Conservation (phyloP, 1,284 basidiomycete species). For the Ustilago sp. region DNA sequence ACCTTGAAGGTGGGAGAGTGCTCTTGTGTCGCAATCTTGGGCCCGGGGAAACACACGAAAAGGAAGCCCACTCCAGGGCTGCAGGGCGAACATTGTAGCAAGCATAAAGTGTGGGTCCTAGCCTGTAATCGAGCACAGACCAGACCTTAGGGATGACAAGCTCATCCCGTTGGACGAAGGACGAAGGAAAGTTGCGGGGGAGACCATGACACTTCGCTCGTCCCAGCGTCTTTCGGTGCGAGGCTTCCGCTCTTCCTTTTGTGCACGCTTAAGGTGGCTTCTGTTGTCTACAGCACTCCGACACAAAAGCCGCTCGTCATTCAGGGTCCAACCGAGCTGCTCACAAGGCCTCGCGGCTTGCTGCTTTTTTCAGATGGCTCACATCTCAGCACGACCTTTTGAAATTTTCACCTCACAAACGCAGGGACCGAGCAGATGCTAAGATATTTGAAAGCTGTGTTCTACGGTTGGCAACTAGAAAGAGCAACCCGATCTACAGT, state of each 20-base stretch:
- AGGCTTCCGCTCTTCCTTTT: background rate
- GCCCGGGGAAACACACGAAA: conserved; percentile 10
- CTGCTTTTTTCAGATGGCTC: background rate
- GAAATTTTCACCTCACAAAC: background rate
- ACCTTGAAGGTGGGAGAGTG: background rate
- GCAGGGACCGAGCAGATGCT: too few species aligned
- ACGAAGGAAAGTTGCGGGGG: background rate
- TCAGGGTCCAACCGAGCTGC: background rate
- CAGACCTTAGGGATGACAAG: background rate
- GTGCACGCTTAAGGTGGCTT: conserved; percentile 5
- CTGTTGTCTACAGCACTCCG: background rate
- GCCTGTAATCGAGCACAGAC: conserved; percentile 1
- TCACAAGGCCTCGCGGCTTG: background rate
- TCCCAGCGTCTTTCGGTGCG: conserved; percentile 1
- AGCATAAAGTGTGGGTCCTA: background rate
- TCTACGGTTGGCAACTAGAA: background rate
- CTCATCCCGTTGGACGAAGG: conserved; percentile 1
- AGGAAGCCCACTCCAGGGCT: too few species aligned
- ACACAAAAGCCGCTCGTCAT: conserved; percentile 4
- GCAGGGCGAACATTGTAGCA: background rate
- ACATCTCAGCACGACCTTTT: background rate
- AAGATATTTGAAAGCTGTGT: too few species aligned
- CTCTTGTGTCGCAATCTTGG: background rate
- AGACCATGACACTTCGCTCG: conserved; percentile 8
- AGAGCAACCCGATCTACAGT: background rate